These are phyloP conservation scores for Carex parvula DNA, from an alignment of 176 grass and related monocot species.

Conservation along the genomic window DNA sequence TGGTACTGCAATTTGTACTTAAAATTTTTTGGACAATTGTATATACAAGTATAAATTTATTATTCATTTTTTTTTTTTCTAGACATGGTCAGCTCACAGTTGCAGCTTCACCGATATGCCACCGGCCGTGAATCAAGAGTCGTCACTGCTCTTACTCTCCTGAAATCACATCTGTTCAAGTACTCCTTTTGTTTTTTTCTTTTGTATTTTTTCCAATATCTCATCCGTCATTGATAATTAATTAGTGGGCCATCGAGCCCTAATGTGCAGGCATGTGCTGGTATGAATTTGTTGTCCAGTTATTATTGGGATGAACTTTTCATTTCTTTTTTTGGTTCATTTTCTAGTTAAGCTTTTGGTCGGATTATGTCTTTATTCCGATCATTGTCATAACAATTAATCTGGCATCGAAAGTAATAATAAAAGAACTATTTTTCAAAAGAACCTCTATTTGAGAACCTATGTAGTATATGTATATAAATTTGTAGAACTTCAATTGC, in stretches of 20 bases:
- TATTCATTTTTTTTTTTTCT: constrained; percentile 2
- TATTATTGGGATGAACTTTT: background rate
- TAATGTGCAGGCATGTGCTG: background rate
- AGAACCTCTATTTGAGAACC: background rate
- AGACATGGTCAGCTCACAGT: constrained; percentile 98
- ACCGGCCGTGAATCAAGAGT: constrained; percentile 91
- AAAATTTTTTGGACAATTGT: background rate
- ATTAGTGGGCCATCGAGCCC: background rate
- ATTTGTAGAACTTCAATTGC: constrained; percentile 22
- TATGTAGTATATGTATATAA: background rate
- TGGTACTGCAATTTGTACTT: background rate
- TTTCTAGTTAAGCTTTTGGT: background rate
- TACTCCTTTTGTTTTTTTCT: constrained; percentile 9
- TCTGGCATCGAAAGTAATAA: background rate
- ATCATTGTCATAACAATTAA: background rate
- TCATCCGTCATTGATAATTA: background rate
- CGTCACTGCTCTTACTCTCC: constrained; percentile 71
- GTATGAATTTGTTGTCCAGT: constrained; percentile 1
- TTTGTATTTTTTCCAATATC: background rate
- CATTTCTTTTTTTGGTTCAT: background rate
- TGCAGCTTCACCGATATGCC: constrained; percentile 90
- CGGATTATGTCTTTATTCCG: background rate
- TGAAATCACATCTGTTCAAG: constrained; percentile 96
- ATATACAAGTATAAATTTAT: constrained; percentile 10
- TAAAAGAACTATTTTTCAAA: background rate